A percentile compares a stretch with the other conserved stretches of the same genome.
Conservation (phyloP, 2,329 filamentous ascomycete genomes). For the Fusarium stilboides region DNA sequence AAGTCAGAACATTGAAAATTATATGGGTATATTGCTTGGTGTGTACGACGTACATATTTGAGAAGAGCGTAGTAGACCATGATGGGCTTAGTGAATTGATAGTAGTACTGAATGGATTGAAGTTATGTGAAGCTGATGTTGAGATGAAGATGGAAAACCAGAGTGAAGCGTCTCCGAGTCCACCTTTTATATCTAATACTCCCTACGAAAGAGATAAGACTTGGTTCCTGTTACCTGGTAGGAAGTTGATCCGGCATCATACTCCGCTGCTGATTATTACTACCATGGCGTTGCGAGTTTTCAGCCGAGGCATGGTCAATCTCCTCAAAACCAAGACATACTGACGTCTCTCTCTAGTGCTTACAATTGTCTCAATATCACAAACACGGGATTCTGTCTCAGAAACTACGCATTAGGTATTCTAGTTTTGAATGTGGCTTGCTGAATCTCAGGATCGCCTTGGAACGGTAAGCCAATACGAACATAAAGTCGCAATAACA, state of each 20-base stretch:
- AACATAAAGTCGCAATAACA: too few relatives aligned
- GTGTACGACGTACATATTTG: neutral
- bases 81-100: neutral
- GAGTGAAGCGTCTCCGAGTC: too few relatives aligned
- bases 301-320: too few relatives aligned
- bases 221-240: too few relatives aligned
- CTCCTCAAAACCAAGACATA: too few relatives aligned
- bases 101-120: too few relatives aligned
- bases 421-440: neutral
- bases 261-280: too few relatives aligned
- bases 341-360: neutral
- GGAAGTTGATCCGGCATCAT: too few relatives aligned
- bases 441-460: neutral
- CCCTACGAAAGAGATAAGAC: too few relatives aligned
- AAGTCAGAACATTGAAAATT: neutral
- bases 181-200: too few relatives aligned
- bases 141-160: too few relatives aligned
- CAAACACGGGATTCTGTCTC: neutral
- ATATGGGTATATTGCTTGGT: rapidly evolving
- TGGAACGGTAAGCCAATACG: neutral
- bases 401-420: neutral
- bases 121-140: neutral
- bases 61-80: slow-evolving; percentile 24
- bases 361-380: neutral
- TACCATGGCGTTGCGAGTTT: too few relatives aligned